Evolutionary conservation across 2,329 filamentous ascomycete genomes (phyloP).

Genomic region (Periconia sp.): DNA sequence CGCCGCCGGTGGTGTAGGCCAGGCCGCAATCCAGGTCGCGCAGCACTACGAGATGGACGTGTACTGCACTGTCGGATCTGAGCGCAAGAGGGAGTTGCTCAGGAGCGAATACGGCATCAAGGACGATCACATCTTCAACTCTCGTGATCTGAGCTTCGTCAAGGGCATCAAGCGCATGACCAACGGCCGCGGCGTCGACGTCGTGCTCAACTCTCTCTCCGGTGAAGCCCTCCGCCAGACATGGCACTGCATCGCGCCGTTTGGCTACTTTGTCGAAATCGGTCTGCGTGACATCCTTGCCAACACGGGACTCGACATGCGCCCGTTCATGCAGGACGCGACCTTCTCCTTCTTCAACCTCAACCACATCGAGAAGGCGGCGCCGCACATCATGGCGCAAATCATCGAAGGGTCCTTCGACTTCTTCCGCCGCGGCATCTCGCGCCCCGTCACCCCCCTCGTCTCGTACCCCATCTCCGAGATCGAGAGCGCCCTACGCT

Average conservation of each 20-base stretch:
- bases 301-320: constrained; percentile 9
- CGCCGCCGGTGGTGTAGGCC: constrained; percentile 22
- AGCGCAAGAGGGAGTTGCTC: constrained; percentile 14
- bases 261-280: constrained; percentile 17
- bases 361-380: not conserved
- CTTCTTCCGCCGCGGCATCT: too few species aligned
- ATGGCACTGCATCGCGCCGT: constrained; percentile 42
- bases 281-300: constrained; percentile 12
- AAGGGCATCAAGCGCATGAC: constrained; percentile 22
- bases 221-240: constrained; percentile 15
- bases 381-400: not conserved
- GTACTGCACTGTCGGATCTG: constrained; percentile 18
- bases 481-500: not conserved
- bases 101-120: constrained; percentile 12
- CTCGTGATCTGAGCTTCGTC: constrained; percentile 22
- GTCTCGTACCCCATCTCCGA: not conserved
- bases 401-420: not conserved
- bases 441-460: not conserved
- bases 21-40: constrained; percentile 20
- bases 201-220: constrained; percentile 28
- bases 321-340: not conserved
- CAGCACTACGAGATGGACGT: constrained; percentile 14
- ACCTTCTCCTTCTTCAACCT: not conserved
- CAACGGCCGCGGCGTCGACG: constrained; percentile 28
- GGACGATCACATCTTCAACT: constrained; percentile 28